Evolutionary conservation across 2,329 filamentous ascomycete genomes (phyloP), one percentile per base, ranked within the genome.

Genomic region (Fusarium oxysporum): DNA sequence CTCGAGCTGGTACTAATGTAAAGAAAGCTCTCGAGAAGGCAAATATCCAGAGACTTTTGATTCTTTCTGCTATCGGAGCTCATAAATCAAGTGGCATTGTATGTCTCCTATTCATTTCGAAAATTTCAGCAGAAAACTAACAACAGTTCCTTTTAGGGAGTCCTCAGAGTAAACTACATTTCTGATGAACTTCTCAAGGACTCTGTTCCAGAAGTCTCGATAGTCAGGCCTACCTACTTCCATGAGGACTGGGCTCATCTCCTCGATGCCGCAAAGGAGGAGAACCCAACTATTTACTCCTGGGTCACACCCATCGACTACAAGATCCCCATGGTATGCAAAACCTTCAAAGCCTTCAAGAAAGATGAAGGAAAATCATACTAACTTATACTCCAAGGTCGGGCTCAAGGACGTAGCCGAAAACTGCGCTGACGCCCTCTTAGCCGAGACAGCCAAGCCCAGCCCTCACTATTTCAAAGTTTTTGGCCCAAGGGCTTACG

Each of bases 281-380:
- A 80, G 3, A 62, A 67, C 2, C 76, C 76, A 1, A 59, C 57
- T 13, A 62, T 82, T n/a, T 62, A 79, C 44, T 82, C 79, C 0
- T 62, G 65, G 23, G 47, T 81, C 10, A 74, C 77, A 1, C 80
- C 80, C 2, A 57, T 68, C 1, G 70, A 81, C n/a, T 74, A 79
- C 19, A 65, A 78, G n/a, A 73, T 82, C 2, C 80, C 81, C 7
- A 76, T 82, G 77, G 81, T 81, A 74, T 45, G 45, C 8, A 11
- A 33, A 1, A 19, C 0, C 5, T 19, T 32, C 3, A 12, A 14
- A 1, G 5, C 6, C 11, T 6, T 11, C 12, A 32, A n/a, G 5
- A 3, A 3, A 28, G 2, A 9, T 6, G 5, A 21, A 17, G n/a
- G n/a, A 50, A 33, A 43, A 47, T 17, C 23, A 62, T 37, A 23